Conservation (phyloP, 306 rosid genomes). For the Acacia crassicarpa region DNA sequence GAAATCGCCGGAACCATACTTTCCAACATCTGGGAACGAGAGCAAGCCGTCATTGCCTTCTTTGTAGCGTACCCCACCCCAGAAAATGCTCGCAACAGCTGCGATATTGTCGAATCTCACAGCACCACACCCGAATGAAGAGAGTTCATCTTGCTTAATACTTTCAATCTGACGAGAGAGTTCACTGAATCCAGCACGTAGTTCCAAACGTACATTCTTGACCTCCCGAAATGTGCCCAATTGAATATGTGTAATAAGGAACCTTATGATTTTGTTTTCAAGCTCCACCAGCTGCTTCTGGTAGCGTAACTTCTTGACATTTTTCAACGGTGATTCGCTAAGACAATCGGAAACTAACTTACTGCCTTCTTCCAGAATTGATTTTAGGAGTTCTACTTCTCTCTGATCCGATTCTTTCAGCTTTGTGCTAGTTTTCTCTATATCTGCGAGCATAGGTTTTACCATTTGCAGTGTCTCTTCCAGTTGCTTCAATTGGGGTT, state of each 20-base stretch:
- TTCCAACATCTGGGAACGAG: constrained; percentile 70
- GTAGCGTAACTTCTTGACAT: neutral
- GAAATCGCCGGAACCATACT: constrained; percentile 69
- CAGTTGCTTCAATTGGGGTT: neutral
- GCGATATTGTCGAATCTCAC: constrained; percentile 38
- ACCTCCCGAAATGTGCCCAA: neutral
- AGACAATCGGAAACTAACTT: no score
- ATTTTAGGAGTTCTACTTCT: no score
- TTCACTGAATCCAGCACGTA: no score
- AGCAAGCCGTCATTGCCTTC: constrained; percentile 67
- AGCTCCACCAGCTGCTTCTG: neutral
- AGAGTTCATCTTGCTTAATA: no score
- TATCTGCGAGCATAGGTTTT: neutral
- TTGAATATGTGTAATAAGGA: neutral
- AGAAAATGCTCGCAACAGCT: constrained; percentile 34
- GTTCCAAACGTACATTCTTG: neutral
- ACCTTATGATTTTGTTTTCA: neutral
- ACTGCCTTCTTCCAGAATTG: neutral
- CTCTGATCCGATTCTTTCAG: no score
- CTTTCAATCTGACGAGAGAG: neutral
- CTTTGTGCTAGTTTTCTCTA: neutral
- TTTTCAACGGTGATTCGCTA: no score
- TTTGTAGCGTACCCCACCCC: constrained; percentile 42
- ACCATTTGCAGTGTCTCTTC: neutral
- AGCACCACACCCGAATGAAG: constrained; percentile 38